These are phyloP conservation scores for Sporodiniella umbellata DNA, from an alignment of 371 early-diverging fungal species.

Conservation along the genomic window DNA sequence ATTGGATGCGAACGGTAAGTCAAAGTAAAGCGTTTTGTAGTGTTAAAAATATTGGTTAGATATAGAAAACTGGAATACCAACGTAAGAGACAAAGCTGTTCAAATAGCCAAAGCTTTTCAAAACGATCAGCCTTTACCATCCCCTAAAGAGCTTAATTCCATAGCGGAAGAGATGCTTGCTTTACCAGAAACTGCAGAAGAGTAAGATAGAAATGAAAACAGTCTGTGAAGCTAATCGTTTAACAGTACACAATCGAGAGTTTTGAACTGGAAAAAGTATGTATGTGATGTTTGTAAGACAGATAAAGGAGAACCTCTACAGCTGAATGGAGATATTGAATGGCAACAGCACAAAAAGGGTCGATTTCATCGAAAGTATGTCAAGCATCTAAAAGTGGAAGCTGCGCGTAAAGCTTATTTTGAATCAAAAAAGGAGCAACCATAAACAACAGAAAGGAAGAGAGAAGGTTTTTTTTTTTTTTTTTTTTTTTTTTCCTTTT, in stretches of 20 bases:
- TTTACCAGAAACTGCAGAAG: conserved; percentile 16
- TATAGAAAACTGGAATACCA: conserved; percentile 51
- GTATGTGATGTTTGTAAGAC: conserved; percentile 60
- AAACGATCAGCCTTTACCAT: conserved; percentile 31
- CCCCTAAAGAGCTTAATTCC: conserved; percentile 30
- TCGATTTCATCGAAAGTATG: conserved; percentile 55
- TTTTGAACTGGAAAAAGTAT: conserved; percentile 61
- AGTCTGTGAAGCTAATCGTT: too few species aligned
- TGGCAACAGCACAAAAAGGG: conserved; percentile 66
- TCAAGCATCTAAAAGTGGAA: conserved; percentile 24
- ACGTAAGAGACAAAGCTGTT: conserved; percentile 54
- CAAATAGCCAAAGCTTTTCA: conserved; percentile 43
- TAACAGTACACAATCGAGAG: conserved; percentile 41
- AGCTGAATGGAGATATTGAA: conserved; percentile 67
- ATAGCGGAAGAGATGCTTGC: conserved; percentile 39
- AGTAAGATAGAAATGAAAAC: too few species aligned
- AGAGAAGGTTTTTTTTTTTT: neutral
- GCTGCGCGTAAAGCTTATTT: conserved; percentile 17
- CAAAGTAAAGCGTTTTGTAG: too few species aligned
- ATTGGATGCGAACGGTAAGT: conserved; percentile 75
- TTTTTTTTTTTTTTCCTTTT: neutral
- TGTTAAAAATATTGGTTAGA: conserved; percentile 29
- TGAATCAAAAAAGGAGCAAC: conserved; percentile 5
- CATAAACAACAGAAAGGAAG: neutral
- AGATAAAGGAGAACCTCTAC: conserved; percentile 37